Evolutionary conservation across 345 rosid genomes (phyloP).

Genomic region (Chamaenerion angustifolium): DNA sequence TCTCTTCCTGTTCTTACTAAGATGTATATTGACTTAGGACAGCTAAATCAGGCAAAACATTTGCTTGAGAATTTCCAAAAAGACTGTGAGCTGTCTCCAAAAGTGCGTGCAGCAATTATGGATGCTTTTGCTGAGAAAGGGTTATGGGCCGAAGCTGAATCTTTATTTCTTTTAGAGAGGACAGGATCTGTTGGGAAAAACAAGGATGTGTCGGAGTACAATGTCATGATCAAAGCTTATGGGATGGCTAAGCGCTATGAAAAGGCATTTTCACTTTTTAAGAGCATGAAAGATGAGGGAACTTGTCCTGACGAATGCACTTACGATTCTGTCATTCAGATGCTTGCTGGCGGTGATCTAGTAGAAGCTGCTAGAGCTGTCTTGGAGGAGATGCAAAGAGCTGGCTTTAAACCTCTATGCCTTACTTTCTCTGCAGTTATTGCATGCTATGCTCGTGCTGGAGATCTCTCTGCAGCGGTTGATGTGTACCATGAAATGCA

Average conservation of each 20-base stretch:
- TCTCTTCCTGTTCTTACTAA: conserved; percentile 61
- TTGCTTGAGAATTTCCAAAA: conserved; percentile 34
- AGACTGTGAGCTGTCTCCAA: conserved; percentile 37
- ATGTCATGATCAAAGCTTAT: conserved; percentile 84
- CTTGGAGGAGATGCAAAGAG: conserved; percentile 55
- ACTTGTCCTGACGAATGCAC: conserved; percentile 86
- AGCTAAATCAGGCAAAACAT: conserved; percentile 31
- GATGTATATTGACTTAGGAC: conserved; percentile 54
- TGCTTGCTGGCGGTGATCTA: conserved; percentile 65
- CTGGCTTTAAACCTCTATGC: conserved; percentile 51
- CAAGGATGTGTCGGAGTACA: conserved; percentile 56
- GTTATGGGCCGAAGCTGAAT: conserved; percentile 74
- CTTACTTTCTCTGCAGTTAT: conserved; percentile 55
- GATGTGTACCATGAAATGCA: conserved; percentile 40
- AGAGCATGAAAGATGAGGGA: conserved; percentile 71
- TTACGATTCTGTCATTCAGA: conserved; percentile 67
- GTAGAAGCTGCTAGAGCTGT: conserved; percentile 52
- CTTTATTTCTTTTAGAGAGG: conserved; percentile 43
- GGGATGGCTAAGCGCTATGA: conserved; percentile 75
- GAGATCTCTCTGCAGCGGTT: conserved; percentile 51
- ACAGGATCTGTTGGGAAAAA: conserved; percentile 21
- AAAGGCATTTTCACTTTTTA: conserved; percentile 67
- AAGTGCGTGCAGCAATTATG: conserved; percentile 48
- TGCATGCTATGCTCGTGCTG: conserved; percentile 59
- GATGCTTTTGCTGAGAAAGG: conserved; percentile 74